A percentile compares a stretch with the other conserved stretches of the same genome.
Conservation (phyloP, 1,139 yeast species). For the Diutina siamensis region DNA sequence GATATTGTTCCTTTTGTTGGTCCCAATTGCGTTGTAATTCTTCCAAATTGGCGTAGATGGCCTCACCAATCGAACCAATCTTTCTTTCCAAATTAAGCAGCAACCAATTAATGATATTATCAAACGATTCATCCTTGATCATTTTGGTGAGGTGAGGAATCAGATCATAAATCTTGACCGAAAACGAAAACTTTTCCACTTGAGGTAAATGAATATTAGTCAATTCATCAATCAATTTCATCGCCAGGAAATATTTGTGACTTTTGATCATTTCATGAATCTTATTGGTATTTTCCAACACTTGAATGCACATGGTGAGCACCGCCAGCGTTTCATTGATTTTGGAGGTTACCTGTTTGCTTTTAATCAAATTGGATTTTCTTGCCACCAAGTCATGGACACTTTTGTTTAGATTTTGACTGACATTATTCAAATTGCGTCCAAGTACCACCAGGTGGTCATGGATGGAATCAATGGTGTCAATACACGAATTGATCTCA, state of each 20-base stretch:
- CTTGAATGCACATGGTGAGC: conserved; percentile 63
- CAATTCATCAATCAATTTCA: conserved; percentile 71
- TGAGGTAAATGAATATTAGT: conserved; percentile 55
- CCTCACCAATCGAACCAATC: conserved; percentile 47
- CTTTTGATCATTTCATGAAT: conserved; percentile 71
- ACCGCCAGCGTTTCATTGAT: conserved; percentile 53
- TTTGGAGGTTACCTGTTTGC: conserved; percentile 47
- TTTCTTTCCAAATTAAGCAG: conserved; percentile 52
- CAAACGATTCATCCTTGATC: conserved; percentile 71
- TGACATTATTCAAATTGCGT: conserved; percentile 10
- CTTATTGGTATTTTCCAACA: conserved; percentile 75
- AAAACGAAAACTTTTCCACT: conserved; percentile 65
- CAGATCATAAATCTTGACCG: conserved; percentile 58
- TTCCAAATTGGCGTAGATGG: conserved; percentile 43
- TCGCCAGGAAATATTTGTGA: conserved; percentile 74
- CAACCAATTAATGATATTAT: conserved; percentile 62
- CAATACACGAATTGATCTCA: conserved; percentile 41
- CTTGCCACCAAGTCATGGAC: conserved; percentile 52
- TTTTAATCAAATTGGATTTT: conserved; percentile 42
- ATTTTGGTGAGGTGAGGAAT: conserved; percentile 68
- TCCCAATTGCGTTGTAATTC: conserved; percentile 52
- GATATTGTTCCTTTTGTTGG: conserved; percentile 17
- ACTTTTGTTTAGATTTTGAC: conserved; percentile 46
- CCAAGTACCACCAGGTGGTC: conserved; percentile 37
- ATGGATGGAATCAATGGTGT: conserved; percentile 46